Evolutionary conservation across 78 protist species (phyloP).

Genomic region (Emiliania huxleyi): DNA sequence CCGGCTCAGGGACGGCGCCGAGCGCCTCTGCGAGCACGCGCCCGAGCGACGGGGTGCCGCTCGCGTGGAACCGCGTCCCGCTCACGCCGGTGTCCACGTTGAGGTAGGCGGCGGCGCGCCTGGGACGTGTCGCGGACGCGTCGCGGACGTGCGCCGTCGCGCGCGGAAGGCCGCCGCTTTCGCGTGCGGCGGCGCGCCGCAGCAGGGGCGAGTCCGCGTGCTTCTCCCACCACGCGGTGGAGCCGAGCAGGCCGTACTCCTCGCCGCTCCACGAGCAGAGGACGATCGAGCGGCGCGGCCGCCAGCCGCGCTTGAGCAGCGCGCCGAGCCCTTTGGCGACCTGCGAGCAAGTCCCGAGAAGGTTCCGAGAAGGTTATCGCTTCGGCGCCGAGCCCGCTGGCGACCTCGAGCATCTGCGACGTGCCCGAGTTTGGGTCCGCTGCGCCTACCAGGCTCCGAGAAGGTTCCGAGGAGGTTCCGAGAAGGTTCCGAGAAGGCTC

Average conservation of each 20-base stretch:
- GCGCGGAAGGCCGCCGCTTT: no score
- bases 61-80: background rate
- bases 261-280: conserved; percentile 51
- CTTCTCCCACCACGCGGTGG: conserved; percentile 23
- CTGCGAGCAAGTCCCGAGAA: no score
- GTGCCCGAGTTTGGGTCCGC: conserved; percentile 25
- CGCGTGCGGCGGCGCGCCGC: no score
- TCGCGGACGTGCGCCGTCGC: no score
- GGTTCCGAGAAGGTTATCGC: no score
- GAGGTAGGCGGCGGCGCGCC: no score
- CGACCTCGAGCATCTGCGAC: background rate
- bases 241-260: conserved; percentile 61
- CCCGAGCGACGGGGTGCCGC: no score
- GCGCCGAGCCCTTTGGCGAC: background rate
- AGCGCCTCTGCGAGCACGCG: no score
- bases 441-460: conserved; percentile 50
- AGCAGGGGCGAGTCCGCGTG: no score
- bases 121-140: no score
- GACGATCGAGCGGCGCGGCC: background rate
- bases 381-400: background rate
- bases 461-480: no score
- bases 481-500: background rate
- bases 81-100: background rate
- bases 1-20: no score
- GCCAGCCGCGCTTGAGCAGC: background rate